Evolutionary conservation across 2,329 filamentous ascomycete genomes (phyloP), one percentile per base, ranked within the genome.

Genomic region (Aureobasidium leucospermi): DNA sequence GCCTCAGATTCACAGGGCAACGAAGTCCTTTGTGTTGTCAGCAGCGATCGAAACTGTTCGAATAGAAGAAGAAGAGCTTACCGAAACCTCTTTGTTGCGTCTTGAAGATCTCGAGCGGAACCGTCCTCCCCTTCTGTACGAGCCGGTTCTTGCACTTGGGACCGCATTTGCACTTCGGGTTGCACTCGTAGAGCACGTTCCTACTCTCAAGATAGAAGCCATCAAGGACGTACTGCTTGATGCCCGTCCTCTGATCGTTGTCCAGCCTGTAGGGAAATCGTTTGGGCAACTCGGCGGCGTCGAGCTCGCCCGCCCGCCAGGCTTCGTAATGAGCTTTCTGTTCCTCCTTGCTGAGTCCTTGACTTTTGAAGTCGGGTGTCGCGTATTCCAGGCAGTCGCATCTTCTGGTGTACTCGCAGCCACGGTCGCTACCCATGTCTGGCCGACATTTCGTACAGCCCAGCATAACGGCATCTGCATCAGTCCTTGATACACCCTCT

Each of bases 61-160:
- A 8, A 46, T 15, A 29, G 19, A 19, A 19, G 19, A 19, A 19
- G 19, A 13, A 48, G 7, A n/a, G 34, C 46, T 34, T 34, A 86
- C 90, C 90, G 89, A 63, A 95, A 36, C 90, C 90, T 47, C 89
- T 83, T n/a, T 85, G 79, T 1, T 69, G 65, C 0, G 90, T 93
- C 58, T 85, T 84, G 71, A 94, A 94, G 16, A 95, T 89, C 66
- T 91, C 84, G 1, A 95, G 75, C 1, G 85, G 81, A 0, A 94
- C 78, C 47, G 79, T 82, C 2, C 90, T 79, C 0, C 90, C 89
- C 51, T 86, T 80, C 67, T 90, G 87, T 0, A 94, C 89, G 0
- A 92, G 85, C 5, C 88, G 80, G 67, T 90, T 93, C 1, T 86
- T 85, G 66, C 90, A 95, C 16, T 75, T 65, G 0, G 71, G 68